Base-by-base conservation (phyloP, 2,329 filamentous ascomycete genomes). In the Alternaria brassicae region DNA sequence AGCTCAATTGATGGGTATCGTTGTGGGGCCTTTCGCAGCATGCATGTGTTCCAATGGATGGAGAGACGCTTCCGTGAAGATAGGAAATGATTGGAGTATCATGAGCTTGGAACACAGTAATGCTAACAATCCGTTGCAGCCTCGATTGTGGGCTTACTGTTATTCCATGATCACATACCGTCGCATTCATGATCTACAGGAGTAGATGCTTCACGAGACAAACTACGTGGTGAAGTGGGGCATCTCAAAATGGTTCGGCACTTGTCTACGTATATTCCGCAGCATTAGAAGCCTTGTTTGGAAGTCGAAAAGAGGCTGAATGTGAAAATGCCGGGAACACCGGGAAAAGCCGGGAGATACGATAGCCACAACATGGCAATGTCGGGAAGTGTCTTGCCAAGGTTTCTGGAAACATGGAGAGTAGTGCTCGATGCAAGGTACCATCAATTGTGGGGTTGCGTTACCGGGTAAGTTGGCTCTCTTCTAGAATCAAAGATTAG, bases 171-270 rank as follows among this genome's bases (percentile, higher is more conserved):
- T 57, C 23, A 34, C 12, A 15, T 36, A 13, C 34, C 10, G 34
- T 62, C 28, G 41, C 13, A 32, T 37, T 21, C 42, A 53, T 48
- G 34, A 57, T 23, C 34, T 41, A 10, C 47, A 36, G 34, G 7
- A 36, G 25, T 40, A 37, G 27, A 32, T 28, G 44, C 21, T 47
- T 25, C 37, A 17, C 57, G 49, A 44, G 41, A 52, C 42, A 28
- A 54, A 58, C 40, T 58, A 54, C 56, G 60, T 64, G 65, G 65
- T 66, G 65, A 58, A 55, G 67, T 68, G 65, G 67, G 67, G 65
- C 67, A 58, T 47, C 34, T 23, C 40, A 10, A 45, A 52, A 48
- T 36, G 9, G 17, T n/a, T 47, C 40, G 27, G 47, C 52, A 53
- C 23, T 15, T 30, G 53, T 57, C 19, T 61, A 55, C 41, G 27